Percentiles rank a stretch among this genome's conserved stretches.
Conservation (phyloP, 2,329 filamentous ascomycete genomes). For the Calonectria pseudoreteaudii region DNA sequence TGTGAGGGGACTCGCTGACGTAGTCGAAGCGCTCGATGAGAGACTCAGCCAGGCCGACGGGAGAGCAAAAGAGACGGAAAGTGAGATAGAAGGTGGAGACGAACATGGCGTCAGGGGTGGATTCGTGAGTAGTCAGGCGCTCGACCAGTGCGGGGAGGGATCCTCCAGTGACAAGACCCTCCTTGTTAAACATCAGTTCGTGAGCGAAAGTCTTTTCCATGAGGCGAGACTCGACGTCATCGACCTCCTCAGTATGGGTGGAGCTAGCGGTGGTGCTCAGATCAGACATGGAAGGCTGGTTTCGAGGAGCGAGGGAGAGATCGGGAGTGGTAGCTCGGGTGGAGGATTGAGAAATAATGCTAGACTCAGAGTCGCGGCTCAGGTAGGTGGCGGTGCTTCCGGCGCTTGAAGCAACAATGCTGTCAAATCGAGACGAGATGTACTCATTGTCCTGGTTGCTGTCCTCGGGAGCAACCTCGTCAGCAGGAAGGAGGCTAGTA, state of each 20-base stretch:
- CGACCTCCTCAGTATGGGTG: slow-evolving; percentile 77
- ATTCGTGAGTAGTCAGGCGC: slow-evolving; percentile 90
- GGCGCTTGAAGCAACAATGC: slow-evolving; percentile 79
- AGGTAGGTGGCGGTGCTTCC: slow-evolving; percentile 84
- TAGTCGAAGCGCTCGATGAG: slow-evolving; percentile 96
- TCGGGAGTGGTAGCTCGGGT: slow-evolving; percentile 92
- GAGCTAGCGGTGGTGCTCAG: slow-evolving; percentile 75
- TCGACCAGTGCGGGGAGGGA: slow-evolving; percentile 93
- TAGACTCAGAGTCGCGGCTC: slow-evolving; percentile 85
- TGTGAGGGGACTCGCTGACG: slow-evolving; percentile 79
- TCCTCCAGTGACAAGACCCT: slow-evolving; percentile 93
- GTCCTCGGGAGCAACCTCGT: slow-evolving; percentile 63
- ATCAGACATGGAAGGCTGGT: slow-evolving; percentile 74
- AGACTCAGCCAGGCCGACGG: slow-evolving; percentile 80
- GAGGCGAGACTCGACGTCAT: slow-evolving; percentile 85
- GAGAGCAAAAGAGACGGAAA: slow-evolving; percentile 91
- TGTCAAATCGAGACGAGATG: slow-evolving; percentile 70
- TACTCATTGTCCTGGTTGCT: slow-evolving; percentile 62
- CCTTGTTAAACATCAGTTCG: slow-evolving; percentile 92
- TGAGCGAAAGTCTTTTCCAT: slow-evolving; percentile 93
- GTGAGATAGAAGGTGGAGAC: slow-evolving; percentile 97
- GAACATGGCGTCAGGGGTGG: slow-evolving; percentile 90
- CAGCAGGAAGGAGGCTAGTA: slow-evolving; percentile 60
- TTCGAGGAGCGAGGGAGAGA: slow-evolving; percentile 63
- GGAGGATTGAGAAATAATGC: slow-evolving; percentile 82